Base-by-base conservation (phyloP, 495 filamentous ascomycete genomes). In the Physcia stellaris region DNA sequence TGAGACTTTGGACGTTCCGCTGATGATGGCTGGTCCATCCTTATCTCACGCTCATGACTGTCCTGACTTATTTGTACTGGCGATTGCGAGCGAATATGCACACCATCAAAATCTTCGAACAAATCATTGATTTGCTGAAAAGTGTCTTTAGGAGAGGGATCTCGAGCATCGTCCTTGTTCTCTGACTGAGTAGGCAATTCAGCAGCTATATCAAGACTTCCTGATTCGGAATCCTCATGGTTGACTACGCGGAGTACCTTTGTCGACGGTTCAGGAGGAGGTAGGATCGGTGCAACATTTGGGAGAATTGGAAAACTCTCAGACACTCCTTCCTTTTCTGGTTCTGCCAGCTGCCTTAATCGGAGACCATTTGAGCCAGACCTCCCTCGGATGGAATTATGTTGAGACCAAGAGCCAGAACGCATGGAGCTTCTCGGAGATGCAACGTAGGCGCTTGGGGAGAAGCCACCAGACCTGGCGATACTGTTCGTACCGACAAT, bases 81-180 rank as follows among this genome's bases (percentile, higher is more conserved):
- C n/a, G n/a, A n/a, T 24, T 12, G n/a, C 19, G 41, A 37, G 7
- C 36, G 39, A 53, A 75, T 87, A 58, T 98, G 88, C 10, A 86
- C 86, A 37, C 90, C 90, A 62, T 96, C 90, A 51, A 98, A 98
- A 54, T 94, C 85, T 7, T 69, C 72, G 63, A 96, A 98, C 17
- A 90, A 67, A 24, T 62, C 60, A 13, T 68, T 62, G 1, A 75
- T 76, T 53, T 87, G 74, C 15, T 79, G 76, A 43, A 66, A 77
- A 16, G 80, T 86, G 45, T 77, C 77, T 15, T 55, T 66, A 6
- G 84, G 86, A 2, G 69, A 77, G 15, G 77, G 65, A 3, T 67
- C 61, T 1, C 24, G 22, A 32, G 37, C 12, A 19, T 28, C 24
- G 15, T n/a, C 22, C 38, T 13, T 26, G 22, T 15, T 16, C 28